Evolutionary conservation across 2,329 filamentous ascomycete genomes (phyloP).

Genomic region (Ceratocystis albifundus): DNA sequence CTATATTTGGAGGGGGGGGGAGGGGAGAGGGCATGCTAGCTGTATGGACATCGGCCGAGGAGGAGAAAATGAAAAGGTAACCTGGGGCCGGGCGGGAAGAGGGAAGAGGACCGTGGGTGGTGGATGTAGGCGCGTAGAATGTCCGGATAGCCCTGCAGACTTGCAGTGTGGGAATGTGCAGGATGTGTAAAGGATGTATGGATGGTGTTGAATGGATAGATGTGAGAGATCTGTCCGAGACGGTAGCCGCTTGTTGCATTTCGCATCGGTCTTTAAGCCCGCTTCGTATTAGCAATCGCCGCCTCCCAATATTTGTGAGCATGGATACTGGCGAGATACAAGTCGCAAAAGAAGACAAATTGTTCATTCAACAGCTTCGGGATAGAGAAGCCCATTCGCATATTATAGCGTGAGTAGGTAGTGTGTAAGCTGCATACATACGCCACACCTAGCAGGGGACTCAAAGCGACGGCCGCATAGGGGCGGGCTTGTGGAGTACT

Average conservation of each 20-base stretch:
- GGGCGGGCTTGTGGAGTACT: not conserved
- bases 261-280: not conserved
- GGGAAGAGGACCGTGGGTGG: not conserved
- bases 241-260: not conserved
- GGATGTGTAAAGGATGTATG: not conserved
- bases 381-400: not conserved
- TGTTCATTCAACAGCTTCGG: not conserved
- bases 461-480: not conserved
- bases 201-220: not conserved
- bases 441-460: not conserved
- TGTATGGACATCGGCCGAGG: not conserved
- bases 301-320: not conserved
- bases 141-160: not conserved
- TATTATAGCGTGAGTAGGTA: not conserved
- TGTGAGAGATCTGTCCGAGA: not conserved
- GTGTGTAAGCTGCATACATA: not conserved
- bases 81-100: not conserved
- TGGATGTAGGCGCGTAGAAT: not conserved
- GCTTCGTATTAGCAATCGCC: not conserved
- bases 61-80: not conserved
- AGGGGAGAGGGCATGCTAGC: not conserved
- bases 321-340: not conserved
- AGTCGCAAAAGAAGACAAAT: not conserved
- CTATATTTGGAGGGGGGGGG: slow-evolving; percentile 8
- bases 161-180: not conserved